phyloP scores from a whole-genome alignment of 805 yeast genomes.

The Wickerhamiella sorbophila region DNA sequence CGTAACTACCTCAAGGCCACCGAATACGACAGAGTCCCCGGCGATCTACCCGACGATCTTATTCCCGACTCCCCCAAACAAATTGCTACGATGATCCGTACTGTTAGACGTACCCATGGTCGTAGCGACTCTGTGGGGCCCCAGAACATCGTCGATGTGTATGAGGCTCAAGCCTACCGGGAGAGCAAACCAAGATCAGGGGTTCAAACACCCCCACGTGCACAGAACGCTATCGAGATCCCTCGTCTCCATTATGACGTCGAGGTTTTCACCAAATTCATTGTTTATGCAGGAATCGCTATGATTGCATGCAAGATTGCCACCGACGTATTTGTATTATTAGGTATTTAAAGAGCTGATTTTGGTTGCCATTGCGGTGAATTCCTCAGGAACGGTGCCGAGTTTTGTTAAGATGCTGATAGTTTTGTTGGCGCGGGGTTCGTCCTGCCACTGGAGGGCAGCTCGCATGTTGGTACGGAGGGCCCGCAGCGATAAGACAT shows the following conservation, averaged over 20 bases:
- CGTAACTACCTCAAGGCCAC: slow-evolving; percentile 27
- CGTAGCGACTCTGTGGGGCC: slow-evolving; percentile 30
- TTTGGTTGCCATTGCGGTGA: too few species aligned
- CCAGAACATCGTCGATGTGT: slow-evolving; percentile 30
- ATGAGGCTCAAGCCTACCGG: slow-evolving; percentile 26
- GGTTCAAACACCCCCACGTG: not conserved
- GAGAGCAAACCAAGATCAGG: not conserved
- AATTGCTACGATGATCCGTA: slow-evolving; percentile 21
- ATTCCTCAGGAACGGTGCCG: too few species aligned
- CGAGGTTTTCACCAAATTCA: slow-evolving; percentile 59
- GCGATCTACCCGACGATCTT: slow-evolving; percentile 14
- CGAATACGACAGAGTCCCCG: slow-evolving; percentile 24
- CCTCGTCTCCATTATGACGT: slow-evolving; percentile 45
- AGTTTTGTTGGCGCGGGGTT: slow-evolving; percentile 4
- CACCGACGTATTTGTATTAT: slow-evolving; percentile 4
- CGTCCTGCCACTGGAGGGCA: slow-evolving; percentile 1
- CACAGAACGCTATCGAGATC: slow-evolving; percentile 15
- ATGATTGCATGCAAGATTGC: slow-evolving; percentile 30
- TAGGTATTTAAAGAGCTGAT: slow-evolving; percentile 7
- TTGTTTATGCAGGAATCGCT: slow-evolving; percentile 75
- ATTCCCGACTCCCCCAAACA: slow-evolving; percentile 25
- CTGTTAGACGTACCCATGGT: slow-evolving; percentile 16
- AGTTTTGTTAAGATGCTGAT: too few species aligned
- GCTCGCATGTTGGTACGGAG: slow-evolving; percentile 2
- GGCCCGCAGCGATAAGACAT: not conserved